Base-by-base conservation (phyloP, 192 early-diverging fungal genomes). In the Coemansia sp. region DNA sequence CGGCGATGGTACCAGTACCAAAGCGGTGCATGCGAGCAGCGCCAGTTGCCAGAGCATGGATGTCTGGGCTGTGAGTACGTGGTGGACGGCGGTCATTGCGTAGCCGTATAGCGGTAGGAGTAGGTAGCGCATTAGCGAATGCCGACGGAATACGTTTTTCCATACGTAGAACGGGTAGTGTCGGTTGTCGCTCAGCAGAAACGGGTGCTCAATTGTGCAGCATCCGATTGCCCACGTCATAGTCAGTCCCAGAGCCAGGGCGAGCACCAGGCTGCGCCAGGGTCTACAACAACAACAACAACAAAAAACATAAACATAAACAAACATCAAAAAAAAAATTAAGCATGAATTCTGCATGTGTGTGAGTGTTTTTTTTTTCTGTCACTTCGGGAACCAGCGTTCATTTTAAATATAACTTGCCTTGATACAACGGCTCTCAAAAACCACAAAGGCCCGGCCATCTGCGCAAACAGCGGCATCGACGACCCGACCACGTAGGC, bases 101-200 rank as follows among this genome's bases (percentile, higher is more conserved):
- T 82, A 56, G 8, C 89, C 34, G 71, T 97, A 98, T 6, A 43
- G 66, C 0, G 95, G 94, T 0, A 91, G 76, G 6, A 91, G 66
- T 0, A 77, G 54, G 68, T 92, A 96, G 9, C 87, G 81, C 3
- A 82, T 64, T 1, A 56, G 56, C 66, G 78, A 68, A 57, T 91
- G 86, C 12, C 81, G 71, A 0, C 86, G 87, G 60, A 89, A 94
- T 1, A 95, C 43, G 57, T 91, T 86, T 69, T 90, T 93, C 94
- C 95, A 98, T 38, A 99, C 43, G 75, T 99, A 99, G 73, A 99
- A 99, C 6, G 93, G 88, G 66, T 93, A 96, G 85, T 99, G 97
- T 36, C 97, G 87, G 74, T 99, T 99, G 73, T 99, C 97, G 70
- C 91, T 89, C 28, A 97, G 85, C 57, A 99, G 76, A 75, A 97